Percentiles rank a stretch among this genome's conserved stretches.
Conservation (phyloP, 805 yeast species). For the Wickerhamiella dianesei region DNA sequence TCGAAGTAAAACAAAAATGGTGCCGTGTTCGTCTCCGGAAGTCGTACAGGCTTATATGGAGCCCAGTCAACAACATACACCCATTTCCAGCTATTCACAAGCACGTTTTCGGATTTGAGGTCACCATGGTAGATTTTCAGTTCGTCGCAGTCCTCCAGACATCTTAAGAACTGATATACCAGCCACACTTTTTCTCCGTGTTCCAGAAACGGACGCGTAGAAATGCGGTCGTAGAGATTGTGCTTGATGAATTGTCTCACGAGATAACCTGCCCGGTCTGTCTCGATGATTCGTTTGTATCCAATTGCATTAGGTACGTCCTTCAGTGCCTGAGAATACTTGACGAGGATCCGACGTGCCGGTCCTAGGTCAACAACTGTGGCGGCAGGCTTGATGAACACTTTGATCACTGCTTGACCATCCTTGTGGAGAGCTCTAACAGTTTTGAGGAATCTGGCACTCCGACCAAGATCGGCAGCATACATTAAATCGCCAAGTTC, state of each 20-base stretch:
- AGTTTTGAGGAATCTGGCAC: conserved; percentile 75
- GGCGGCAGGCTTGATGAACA: conserved; percentile 59
- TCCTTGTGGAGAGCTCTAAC: conserved; percentile 62
- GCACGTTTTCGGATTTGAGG: conserved; percentile 75
- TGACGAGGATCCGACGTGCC: conserved; percentile 6
- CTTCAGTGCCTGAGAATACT: conserved; percentile 15
- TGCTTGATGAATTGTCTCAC: conserved; percentile 69
- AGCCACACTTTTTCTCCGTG: conserved; percentile 73
- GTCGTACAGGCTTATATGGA: conserved; percentile 61
- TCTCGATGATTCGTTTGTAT: conserved; percentile 62
- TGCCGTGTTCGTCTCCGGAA: conserved; percentile 90
- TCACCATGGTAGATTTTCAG: conserved; percentile 70
- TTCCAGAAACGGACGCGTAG: conserved; percentile 78
- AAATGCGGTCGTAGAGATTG: conserved; percentile 74
- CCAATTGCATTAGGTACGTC: conserved; percentile 46
- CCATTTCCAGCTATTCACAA: conserved; percentile 87
- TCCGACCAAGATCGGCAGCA: conserved; percentile 50
- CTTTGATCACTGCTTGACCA: conserved; percentile 65
- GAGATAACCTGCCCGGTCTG: conserved; percentile 83
- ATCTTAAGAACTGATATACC: conserved; percentile 61
- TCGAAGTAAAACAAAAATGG: conserved; percentile 87
- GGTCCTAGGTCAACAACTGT: conserved; percentile 7
- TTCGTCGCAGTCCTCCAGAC: conserved; percentile 50
- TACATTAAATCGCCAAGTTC: conserved; percentile 66
- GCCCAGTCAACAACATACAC: conserved; percentile 71